Conservation (phyloP, 768 basidiomycete species). For the Lepiota subincarnata region DNA sequence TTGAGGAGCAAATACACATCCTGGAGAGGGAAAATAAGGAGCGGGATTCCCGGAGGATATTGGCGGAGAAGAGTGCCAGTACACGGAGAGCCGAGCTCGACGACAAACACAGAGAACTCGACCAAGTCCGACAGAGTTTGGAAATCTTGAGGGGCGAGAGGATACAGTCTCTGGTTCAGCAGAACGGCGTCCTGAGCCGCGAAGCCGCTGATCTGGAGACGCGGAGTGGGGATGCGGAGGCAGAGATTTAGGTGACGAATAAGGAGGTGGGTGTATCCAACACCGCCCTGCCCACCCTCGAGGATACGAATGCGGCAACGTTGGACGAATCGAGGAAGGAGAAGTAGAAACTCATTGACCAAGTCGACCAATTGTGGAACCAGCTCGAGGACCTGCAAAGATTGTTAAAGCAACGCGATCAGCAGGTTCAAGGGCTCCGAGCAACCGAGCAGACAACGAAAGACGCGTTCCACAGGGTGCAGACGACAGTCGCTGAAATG, state of each 20-base stretch:
- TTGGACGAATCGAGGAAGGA: not conserved
- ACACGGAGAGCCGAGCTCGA: not conserved
- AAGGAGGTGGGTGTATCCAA: not conserved
- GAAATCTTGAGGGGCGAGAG: not conserved
- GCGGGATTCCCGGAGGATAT: not conserved
- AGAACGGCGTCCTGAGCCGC: not conserved
- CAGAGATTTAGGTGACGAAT: not conserved
- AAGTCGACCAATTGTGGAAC: not conserved
- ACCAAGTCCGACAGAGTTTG: not conserved
- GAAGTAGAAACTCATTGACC: not conserved
- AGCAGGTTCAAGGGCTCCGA: not conserved
- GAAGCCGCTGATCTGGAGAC: not conserved
- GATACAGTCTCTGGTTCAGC: not conserved
- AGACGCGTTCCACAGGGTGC: not conserved
- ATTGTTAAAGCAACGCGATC: not conserved
- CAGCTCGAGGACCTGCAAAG: conserved; percentile 1
- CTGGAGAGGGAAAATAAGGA: conserved; percentile 6
- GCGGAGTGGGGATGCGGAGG: not conserved
- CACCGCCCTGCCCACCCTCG: not conserved
- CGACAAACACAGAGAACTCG: not conserved
- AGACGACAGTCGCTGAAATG: not conserved
- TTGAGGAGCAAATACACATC: conserved; percentile 4
- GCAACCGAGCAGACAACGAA: not conserved
- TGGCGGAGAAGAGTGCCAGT: not conserved
- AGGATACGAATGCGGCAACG: not conserved